Conservation (phyloP, 805 yeast species). For the Nakazawaea wyomingensis region DNA sequence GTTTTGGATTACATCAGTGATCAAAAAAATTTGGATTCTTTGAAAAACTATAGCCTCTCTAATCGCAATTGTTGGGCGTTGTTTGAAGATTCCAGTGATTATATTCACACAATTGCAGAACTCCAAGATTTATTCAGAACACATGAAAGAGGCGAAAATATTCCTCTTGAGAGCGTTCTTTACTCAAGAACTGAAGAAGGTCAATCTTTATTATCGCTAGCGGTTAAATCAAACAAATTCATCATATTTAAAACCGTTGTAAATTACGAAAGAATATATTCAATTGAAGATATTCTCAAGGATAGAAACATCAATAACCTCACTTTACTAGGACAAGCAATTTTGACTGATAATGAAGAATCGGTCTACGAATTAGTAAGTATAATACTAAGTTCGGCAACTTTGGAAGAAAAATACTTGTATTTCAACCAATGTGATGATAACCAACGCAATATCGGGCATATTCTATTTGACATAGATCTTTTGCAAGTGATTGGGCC, state of each 20-base stretch:
- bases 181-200: slow-evolving; percentile 48
- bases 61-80: slow-evolving; percentile 54
- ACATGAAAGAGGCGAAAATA: slow-evolving; percentile 7
- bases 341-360: slow-evolving; percentile 46
- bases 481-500: slow-evolving; percentile 51
- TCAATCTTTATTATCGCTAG: slow-evolving; percentile 65
- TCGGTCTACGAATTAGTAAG: slow-evolving; percentile 43
- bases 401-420: slow-evolving; percentile 36
- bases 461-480: slow-evolving; percentile 53
- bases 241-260: slow-evolving; percentile 42
- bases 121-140: slow-evolving; percentile 16
- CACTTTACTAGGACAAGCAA: slow-evolving; percentile 56
- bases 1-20: slow-evolving; percentile 61
- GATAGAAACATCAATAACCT: slow-evolving; percentile 54
- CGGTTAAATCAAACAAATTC: slow-evolving; percentile 44
- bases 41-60: slow-evolving; percentile 35
- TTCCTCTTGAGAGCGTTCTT: slow-evolving; percentile 22
- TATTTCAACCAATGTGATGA: slow-evolving; percentile 51
- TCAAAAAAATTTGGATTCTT: slow-evolving; percentile 27
- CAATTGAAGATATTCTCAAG: slow-evolving; percentile 60
- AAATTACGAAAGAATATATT: slow-evolving; percentile 40
- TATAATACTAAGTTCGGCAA: slow-evolving; percentile 32
- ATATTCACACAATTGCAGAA: slow-evolving; percentile 10
- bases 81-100: slow-evolving; percentile 23
- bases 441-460: slow-evolving; percentile 62